phyloP scores from a whole-genome alignment of 306 rosid species.

The Rubus parviflorus region DNA sequence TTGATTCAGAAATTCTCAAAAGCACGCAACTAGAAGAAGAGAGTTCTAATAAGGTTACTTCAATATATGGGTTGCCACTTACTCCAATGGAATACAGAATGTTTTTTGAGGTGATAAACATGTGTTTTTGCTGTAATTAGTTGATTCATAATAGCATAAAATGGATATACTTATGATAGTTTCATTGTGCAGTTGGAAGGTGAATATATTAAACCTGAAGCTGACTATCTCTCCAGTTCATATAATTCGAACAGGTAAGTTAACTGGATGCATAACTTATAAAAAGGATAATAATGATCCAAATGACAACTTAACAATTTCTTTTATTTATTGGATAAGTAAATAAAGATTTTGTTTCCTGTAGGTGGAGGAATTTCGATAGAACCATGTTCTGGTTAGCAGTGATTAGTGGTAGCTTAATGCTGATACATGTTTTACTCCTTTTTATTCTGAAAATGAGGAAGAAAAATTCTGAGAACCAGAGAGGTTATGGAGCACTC shows the following conservation, averaged over 20 bases:
- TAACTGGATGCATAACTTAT: not conserved
- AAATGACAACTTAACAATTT: not conserved
- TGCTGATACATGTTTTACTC: constrained; percentile 62
- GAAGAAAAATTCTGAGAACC: constrained; percentile 58
- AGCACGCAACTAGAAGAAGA: constrained; percentile 29
- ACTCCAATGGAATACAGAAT: constrained; percentile 68
- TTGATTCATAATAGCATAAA: constrained; percentile 9
- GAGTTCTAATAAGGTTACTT: constrained; percentile 39
- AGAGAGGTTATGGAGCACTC: constrained; percentile 66
- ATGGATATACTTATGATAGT: not conserved
- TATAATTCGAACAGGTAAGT: constrained; percentile 56
- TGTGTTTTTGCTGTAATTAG: constrained; percentile 16
- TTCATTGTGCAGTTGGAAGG: constrained; percentile 44
- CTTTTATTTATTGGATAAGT: not conserved
- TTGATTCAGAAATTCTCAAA: constrained; percentile 31
- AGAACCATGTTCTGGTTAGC: constrained; percentile 88
- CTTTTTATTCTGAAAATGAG: constrained; percentile 59
- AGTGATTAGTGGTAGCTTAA: constrained; percentile 60
- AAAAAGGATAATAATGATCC: not conserved
- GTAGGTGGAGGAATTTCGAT: constrained; percentile 76
- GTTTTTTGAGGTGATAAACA: constrained; percentile 67
- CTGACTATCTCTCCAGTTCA: constrained; percentile 60
- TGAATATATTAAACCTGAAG: constrained; percentile 60
- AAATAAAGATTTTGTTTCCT: not conserved
- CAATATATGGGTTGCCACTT: constrained; percentile 73